A percentile compares a stretch with the other conserved stretches of the same genome.
These are phyloP conservation scores for Picocystis salinarum DNA, from an alignment of 139 green algal genomes.

Conservation along the genomic window DNA sequence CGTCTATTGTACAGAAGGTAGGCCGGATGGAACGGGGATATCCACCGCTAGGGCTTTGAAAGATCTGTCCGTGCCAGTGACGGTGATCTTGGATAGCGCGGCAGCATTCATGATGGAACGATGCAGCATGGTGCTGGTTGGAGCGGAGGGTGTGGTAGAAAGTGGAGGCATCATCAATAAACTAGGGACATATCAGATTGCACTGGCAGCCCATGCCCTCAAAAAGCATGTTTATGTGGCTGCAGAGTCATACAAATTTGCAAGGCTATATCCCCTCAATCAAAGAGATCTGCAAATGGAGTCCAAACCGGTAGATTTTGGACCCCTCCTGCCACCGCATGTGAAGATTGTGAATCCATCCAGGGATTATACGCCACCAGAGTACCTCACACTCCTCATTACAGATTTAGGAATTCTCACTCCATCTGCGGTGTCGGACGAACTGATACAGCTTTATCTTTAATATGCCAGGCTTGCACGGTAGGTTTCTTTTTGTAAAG, in stretches of 20 bases:
- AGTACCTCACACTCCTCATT: conserved; percentile 71
- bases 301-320: conserved; percentile 54
- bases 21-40: conserved; percentile 59
- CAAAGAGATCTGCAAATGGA: conserved; percentile 64
- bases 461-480: no score
- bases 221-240: conserved; percentile 83
- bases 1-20: conserved; percentile 77
- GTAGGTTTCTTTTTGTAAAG: no score
- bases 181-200: conserved; percentile 57
- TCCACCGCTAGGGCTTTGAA: conserved; percentile 31
- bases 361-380: conserved; percentile 80
- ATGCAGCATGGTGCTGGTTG: conserved; percentile 72
- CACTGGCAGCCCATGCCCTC: conserved; percentile 46
- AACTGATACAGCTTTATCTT: conserved; percentile 89
- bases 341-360: conserved; percentile 56
- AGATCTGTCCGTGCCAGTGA: conserved; percentile 50
- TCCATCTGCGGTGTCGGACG: conserved; percentile 78
- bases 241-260: conserved; percentile 89
- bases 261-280: conserved; percentile 43
- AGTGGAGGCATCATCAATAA: conserved; percentile 93
- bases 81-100: conserved; percentile 58
- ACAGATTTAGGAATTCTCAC: conserved; percentile 82
- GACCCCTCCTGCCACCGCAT: conserved; percentile 39
- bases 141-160: conserved; percentile 87
- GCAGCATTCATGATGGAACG: conserved; percentile 60